These are phyloP conservation scores for Annulohypoxylon maeteangense DNA, from an alignment of 495 filamentous ascomycete species.

Conservation along the genomic window DNA sequence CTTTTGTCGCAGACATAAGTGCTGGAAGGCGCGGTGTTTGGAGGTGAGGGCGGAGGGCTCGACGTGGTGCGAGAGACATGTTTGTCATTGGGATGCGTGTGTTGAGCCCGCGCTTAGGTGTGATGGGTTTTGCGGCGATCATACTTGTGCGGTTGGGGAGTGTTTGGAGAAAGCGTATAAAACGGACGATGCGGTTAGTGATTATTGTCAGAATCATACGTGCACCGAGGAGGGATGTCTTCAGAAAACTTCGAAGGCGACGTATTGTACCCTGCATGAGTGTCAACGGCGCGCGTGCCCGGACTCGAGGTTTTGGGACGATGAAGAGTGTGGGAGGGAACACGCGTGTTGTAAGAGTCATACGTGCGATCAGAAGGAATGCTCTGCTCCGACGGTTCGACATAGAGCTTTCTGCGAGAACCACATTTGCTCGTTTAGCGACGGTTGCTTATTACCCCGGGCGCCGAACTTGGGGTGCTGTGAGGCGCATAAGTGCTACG, in stretches of 20 bases:
- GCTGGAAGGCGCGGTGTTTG: slow-evolving; percentile 21
- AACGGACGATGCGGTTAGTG: background rate
- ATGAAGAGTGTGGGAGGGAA: slow-evolving; percentile 12
- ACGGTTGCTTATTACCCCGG: slow-evolving; percentile 18
- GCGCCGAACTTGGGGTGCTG: slow-evolving; percentile 24
- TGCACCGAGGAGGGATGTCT: slow-evolving; percentile 30
- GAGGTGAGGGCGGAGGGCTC: slow-evolving; percentile 13
- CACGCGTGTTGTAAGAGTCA: slow-evolving; percentile 34
- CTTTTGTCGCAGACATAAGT: slow-evolving; percentile 39
- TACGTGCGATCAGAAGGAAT: slow-evolving; percentile 26
- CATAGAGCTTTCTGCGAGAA: slow-evolving; percentile 32
- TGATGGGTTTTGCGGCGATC: slow-evolving; percentile 37
- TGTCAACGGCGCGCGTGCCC: slow-evolving; percentile 33
- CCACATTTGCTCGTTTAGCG: slow-evolving; percentile 27
- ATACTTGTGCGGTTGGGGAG: slow-evolving; percentile 27
- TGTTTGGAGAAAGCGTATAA: slow-evolving; percentile 15
- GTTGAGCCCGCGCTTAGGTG: slow-evolving; percentile 23
- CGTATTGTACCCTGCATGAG: slow-evolving; percentile 33
- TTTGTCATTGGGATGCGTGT: slow-evolving; percentile 33
- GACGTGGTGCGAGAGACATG: slow-evolving; percentile 31
- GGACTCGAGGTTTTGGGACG: slow-evolving; percentile 31
- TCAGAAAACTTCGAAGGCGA: background rate
- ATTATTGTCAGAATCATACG: slow-evolving; percentile 25
- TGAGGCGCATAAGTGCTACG: slow-evolving; percentile 23
- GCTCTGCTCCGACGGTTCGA: slow-evolving; percentile 19